Base-by-base conservation (phyloP, 768 basidiomycete genomes). In the Russula olivacea region DNA sequence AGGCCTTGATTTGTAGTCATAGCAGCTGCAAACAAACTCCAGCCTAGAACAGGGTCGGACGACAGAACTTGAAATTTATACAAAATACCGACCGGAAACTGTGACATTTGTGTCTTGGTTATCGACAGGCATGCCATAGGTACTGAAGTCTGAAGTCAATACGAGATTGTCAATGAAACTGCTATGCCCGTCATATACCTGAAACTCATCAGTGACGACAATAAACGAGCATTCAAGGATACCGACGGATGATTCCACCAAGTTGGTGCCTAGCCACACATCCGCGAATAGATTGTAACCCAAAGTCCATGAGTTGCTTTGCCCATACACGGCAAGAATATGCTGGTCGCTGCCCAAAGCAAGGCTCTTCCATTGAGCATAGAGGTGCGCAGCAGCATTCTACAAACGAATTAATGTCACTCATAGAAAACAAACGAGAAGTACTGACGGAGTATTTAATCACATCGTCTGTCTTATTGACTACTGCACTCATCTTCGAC, bases 261-360 rank as follows among this genome's bases (percentile, higher is more conserved):
- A 71, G 53, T 80, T 77, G 23, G 81, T 76, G 36, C 78, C 78
- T 53, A 87, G 72, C 45, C 87, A 73, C 68, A 78, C 81, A 69
- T 87, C 86, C 11, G 79, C 82, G 61, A 78, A 86, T 54, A 88
- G 68, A 73, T 87, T 87, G 73, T 89, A 87, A 17, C 81, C 73
- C 30, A 85, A 68, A 5, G 82, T 82, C 84, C 84, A 86, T 61
- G 80, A 81, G 49, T 15, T 53, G n/a, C 55, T 5, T 32, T 57
- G 30, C 14, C 65, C 30, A 56, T 60, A 41, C 52, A 59, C 51
- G 25, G 14, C 25, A 45, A 58, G 49, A 45, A 47, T 23, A 28
- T 53, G 14, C 56, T 62, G 52, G 66, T 54, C 53, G 30, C 12
- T 50, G 40, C 52, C 43, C 4, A 55, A 28, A 19, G 64, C 61